phyloP scores from a whole-genome alignment of 2,329 filamentous ascomycete genomes.

The Chaetothyriales sp. region DNA sequence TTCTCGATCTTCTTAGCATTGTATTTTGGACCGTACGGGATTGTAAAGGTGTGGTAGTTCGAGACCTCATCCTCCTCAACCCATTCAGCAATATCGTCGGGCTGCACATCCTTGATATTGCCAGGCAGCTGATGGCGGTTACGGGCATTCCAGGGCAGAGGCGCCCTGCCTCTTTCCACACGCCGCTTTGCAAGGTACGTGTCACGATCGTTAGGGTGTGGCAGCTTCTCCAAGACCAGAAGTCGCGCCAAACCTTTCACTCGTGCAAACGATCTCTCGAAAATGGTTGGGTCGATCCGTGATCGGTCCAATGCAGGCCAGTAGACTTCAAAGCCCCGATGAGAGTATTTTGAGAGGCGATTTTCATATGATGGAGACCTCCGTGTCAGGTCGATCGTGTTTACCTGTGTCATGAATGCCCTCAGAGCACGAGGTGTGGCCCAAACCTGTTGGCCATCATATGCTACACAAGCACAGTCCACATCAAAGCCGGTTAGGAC shows the following conservation, averaged over 20 bases:
- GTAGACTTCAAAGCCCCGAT: constrained; percentile 70
- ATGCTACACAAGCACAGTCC: constrained; percentile 69
- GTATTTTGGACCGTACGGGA: constrained; percentile 27
- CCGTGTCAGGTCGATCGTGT: constrained; percentile 64
- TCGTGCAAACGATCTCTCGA: constrained; percentile 63
- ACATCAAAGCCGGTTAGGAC: constrained; percentile 83
- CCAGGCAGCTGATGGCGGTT: constrained; percentile 37
- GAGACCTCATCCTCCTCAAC: constrained; percentile 61
- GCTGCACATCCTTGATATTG: constrained; percentile 63
- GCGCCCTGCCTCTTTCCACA: constrained; percentile 56
- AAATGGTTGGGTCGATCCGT: constrained; percentile 74
- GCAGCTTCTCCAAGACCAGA: constrained; percentile 65
- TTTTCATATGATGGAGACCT: constrained; percentile 81
- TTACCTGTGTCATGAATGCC: constrained; percentile 69
- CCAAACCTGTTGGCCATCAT: constrained; percentile 68
- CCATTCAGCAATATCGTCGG: constrained; percentile 78
- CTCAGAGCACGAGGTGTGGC: constrained; percentile 62
- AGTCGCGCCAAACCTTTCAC: constrained; percentile 67
- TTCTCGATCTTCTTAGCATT: constrained; percentile 54
- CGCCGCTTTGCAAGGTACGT: constrained; percentile 57
- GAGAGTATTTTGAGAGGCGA: constrained; percentile 71
- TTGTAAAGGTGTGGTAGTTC: constrained; percentile 59
- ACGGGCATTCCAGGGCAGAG: constrained; percentile 28
- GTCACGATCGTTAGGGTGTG: constrained; percentile 54
- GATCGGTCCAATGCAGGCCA: constrained; percentile 62